Evolutionary conservation across 225 moss, liverwort and hornwort genomes (phyloP).

Genomic region (Marchantia paleacea): DNA sequence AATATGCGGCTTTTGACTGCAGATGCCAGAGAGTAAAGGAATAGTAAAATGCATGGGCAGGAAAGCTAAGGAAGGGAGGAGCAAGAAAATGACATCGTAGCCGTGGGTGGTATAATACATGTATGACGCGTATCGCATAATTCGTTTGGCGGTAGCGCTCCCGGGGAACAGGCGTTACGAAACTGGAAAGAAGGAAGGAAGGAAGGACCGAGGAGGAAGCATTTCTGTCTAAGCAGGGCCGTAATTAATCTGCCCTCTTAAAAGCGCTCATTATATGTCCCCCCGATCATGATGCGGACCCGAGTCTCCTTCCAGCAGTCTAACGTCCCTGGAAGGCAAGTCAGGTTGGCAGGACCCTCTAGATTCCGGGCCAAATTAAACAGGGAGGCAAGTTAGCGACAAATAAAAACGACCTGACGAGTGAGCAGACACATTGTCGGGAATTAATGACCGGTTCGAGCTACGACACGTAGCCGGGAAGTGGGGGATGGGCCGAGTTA

Average conservation of each 20-base stretch:
- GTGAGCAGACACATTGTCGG: conserved; percentile 2
- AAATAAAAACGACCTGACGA: background rate
- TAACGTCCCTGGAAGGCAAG: background rate
- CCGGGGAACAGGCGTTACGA: conserved; percentile 8
- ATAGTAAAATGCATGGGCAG: background rate
- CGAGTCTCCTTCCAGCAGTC: background rate
- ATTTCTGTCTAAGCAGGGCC: background rate
- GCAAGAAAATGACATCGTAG: background rate
- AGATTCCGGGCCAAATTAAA: conserved; percentile 4
- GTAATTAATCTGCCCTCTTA: background rate
- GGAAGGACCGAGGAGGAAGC: background rate
- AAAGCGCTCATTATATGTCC: background rate
- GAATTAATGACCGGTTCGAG: conserved; percentile 3
- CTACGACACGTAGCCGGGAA: conserved; percentile 11
- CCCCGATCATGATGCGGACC: conserved; percentile 1
- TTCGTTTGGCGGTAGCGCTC: background rate
- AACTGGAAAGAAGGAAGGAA: conserved; percentile 28
- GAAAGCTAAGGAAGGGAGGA: no score
- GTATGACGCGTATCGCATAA: background rate
- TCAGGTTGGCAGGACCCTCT: background rate
- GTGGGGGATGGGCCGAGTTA: conserved; percentile 11
- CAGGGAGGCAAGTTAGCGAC: background rate
- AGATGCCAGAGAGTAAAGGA: background rate
- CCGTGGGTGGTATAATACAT: background rate
- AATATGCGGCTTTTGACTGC: background rate